phyloP scores from a whole-genome alignment of 2,329 filamentous ascomycete species.

The Alternaria brassicae region DNA sequence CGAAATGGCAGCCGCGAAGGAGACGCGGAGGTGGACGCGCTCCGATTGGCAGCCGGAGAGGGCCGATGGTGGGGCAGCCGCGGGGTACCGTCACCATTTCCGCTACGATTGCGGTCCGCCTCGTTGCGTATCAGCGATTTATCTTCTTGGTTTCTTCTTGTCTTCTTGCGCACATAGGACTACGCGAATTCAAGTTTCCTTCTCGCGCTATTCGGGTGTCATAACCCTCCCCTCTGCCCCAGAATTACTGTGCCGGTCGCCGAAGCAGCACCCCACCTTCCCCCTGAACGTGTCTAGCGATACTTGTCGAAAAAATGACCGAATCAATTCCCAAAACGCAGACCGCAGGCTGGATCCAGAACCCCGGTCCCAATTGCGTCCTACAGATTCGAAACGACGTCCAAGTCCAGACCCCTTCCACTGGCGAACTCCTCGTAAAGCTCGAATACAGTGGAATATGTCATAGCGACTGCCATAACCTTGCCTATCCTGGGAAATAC shows the following conservation, averaged over 20 bases:
- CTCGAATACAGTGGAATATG: slow-evolving; percentile 58
- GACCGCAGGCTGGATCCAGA: slow-evolving; percentile 48
- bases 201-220: background rate
- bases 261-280: background rate
- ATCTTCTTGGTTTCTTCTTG: no score
- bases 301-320: background rate
- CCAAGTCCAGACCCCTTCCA: slow-evolving; percentile 48
- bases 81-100: slow-evolving; percentile 8
- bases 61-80: slow-evolving; percentile 9
- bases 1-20: background rate
- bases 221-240: background rate
- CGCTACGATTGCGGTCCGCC: background rate
- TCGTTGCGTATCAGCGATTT: background rate
- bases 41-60: slow-evolving; percentile 16
- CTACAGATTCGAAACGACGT: slow-evolving; percentile 48
- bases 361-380: slow-evolving; percentile 44
- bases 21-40: slow-evolving; percentile 11
- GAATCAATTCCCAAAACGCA: slow-evolving; percentile 42
- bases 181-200: background rate
- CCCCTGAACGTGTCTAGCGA: background rate
- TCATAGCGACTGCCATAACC: slow-evolving; percentile 57
- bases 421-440: slow-evolving; percentile 56
- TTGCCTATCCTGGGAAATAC: slow-evolving; percentile 53
- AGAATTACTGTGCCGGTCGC: background rate
- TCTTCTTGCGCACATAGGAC: no score